These are phyloP conservation scores for Viola odorata DNA, from an alignment of 345 rosid species.

Conservation along the genomic window DNA sequence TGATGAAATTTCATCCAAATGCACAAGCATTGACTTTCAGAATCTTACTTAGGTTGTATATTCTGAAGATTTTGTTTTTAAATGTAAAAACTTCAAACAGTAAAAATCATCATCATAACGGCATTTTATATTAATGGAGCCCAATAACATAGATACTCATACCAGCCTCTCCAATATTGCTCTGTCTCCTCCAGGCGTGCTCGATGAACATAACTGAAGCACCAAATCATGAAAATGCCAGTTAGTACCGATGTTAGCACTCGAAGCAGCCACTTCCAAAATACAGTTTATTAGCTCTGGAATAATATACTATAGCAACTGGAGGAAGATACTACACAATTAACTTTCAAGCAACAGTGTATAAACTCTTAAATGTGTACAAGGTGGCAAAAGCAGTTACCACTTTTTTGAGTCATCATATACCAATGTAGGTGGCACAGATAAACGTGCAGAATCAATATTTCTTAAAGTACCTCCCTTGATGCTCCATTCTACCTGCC, in stretches of 20 bases:
- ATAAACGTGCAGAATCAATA: conserved; percentile 87
- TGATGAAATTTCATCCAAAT: too few species aligned
- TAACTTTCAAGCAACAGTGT: not conserved
- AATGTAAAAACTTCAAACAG: too few species aligned
- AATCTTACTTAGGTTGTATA: too few species aligned
- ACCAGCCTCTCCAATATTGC: conserved; percentile 97
- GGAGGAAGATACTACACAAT: too few species aligned
- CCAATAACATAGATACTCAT: conserved; percentile 15
- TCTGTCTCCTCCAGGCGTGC: conserved; percentile 75
- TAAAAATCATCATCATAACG: too few species aligned
- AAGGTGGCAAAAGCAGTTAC: conserved; percentile 33
- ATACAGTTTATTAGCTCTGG: not conserved
- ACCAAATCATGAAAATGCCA: conserved; percentile 18
- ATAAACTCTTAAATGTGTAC: not conserved
- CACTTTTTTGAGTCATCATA: conserved; percentile 78
- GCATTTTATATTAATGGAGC: not conserved
- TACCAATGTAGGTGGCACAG: conserved; percentile 67
- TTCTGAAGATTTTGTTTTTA: too few species aligned
- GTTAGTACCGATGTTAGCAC: not conserved
- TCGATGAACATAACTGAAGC: conserved; percentile 66
- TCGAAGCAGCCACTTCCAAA: not conserved
- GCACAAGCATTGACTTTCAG: too few species aligned
- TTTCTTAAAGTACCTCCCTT: conserved; percentile 83
- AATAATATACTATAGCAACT: not conserved
- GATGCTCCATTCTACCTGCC: conserved; percentile 84